Conservation (phyloP, 2,329 filamentous ascomycete genomes). For the Cladosporium sp. region DNA sequence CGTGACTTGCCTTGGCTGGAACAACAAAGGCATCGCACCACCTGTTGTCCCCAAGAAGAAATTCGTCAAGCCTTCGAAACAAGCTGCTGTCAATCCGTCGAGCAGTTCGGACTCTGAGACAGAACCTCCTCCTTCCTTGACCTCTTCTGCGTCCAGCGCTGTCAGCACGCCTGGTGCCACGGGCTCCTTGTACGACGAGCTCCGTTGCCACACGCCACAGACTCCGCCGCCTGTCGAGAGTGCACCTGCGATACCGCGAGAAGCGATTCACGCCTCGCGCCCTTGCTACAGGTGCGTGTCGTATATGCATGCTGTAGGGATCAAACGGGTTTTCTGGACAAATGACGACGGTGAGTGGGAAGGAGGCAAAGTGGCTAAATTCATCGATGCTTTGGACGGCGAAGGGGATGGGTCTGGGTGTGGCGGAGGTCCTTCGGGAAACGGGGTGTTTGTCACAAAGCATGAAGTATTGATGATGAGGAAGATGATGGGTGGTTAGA, state of each 20-base stretch:
- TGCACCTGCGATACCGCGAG: slow-evolving; percentile 14
- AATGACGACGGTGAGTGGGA: slow-evolving; percentile 48
- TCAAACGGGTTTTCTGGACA: slow-evolving; percentile 53
- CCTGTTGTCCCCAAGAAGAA: not conserved
- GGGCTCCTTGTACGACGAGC: slow-evolving; percentile 48
- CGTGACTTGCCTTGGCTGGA: slow-evolving; percentile 42
- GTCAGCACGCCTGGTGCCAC: slow-evolving; percentile 9
- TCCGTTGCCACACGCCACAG: slow-evolving; percentile 26
- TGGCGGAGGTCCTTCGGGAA: slow-evolving; percentile 22
- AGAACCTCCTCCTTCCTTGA: slow-evolving; percentile 13
- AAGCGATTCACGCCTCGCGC: slow-evolving; percentile 37
- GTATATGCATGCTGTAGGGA: slow-evolving; percentile 50
- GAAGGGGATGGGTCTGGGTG: slow-evolving; percentile 19
- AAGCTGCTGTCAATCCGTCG: not conserved
- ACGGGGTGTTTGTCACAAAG: slow-evolving; percentile 49
- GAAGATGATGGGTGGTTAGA: slow-evolving; percentile 27
- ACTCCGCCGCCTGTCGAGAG: not conserved
- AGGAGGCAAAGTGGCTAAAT: slow-evolving; percentile 46
- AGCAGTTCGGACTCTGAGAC: not conserved
- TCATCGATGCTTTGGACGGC: slow-evolving; percentile 44
- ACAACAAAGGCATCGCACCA: not conserved
- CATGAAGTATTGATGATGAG: slow-evolving; percentile 49
- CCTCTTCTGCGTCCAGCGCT: slow-evolving; percentile 12
- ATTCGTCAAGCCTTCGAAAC: not conserved
- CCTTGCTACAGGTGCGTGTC: slow-evolving; percentile 52